Evolutionary conservation across 108 stramenopile species (phyloP).

Genomic region (Cyclotella atomus): DNA sequence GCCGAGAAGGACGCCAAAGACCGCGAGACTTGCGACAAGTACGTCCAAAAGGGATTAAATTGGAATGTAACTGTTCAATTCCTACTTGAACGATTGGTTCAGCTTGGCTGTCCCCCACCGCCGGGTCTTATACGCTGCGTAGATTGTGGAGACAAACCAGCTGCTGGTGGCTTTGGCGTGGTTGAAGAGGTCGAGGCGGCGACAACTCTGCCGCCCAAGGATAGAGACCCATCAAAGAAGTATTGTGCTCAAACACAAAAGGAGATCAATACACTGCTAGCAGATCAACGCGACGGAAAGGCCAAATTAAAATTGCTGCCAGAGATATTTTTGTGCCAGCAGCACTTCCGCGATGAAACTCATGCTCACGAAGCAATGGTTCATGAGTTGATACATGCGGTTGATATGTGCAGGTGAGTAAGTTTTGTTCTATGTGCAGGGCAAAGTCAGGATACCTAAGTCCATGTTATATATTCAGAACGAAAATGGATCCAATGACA

Average conservation of each 20-base stretch:
- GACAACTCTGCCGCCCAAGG: not conserved
- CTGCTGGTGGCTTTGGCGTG: slow-evolving; percentile 83
- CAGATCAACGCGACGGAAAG: slow-evolving; percentile 60
- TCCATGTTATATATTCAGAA: slow-evolving; percentile 31
- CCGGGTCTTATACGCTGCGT: slow-evolving; percentile 76
- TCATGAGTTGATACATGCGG: slow-evolving; percentile 92
- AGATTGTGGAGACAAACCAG: slow-evolving; percentile 74
- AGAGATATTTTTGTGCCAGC: slow-evolving; percentile 88
- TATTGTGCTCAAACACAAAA: slow-evolving; percentile 16
- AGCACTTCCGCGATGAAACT: slow-evolving; percentile 68
- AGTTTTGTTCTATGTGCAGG: not conserved
- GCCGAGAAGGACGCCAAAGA: slow-evolving; percentile 41
- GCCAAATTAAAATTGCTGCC: slow-evolving; percentile 66
- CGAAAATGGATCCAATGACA: slow-evolving; percentile 65
- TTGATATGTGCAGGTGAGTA: slow-evolving; percentile 77
- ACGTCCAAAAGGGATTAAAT: slow-evolving; percentile 65
- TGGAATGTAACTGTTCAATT: slow-evolving; percentile 83
- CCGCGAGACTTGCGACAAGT: slow-evolving; percentile 63
- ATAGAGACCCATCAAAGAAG: not conserved
- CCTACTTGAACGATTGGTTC: slow-evolving; percentile 63
- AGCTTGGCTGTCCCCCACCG: slow-evolving; percentile 82
- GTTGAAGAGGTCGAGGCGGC: slow-evolving; percentile 60
- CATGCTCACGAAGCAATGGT: slow-evolving; percentile 79
- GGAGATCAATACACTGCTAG: slow-evolving; percentile 36
- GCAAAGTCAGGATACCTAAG: not conserved